Base-by-base conservation (phyloP, 768 basidiomycete genomes). In the Lentinula aciculospora region DNA sequence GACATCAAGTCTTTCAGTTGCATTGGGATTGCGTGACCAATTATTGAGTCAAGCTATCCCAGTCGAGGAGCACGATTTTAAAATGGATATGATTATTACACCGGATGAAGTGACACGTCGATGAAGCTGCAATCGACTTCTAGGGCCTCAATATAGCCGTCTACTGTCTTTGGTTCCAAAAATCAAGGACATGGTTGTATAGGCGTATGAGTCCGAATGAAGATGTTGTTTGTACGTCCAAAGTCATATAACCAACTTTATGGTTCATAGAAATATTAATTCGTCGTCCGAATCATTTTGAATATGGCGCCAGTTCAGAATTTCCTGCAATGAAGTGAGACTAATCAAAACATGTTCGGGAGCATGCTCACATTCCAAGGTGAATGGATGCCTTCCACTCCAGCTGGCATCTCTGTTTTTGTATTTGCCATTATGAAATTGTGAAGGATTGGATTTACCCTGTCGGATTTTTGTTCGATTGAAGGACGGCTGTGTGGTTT, bases 11-110 rank as follows among this genome's bases (percentile, higher is more conserved):
- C 39, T n/a, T 60, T 2, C 31, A 89, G 87, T 87, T n/a, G 87
- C 81, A 0, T 66, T 89, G 58, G 78, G 84, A 3, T 71, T 89
- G 37, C 76, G 79, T 27, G 84, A 87, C 62, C 88, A 89, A 62
- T 63, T 89, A 12, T 66, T 88, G 36, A 68, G 62, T n/a, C 74
- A 72, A 29, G 58, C 73, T 50, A 74, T 89, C 23, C 88, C 87
- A 6, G 74, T 76, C 53, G 78, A 66, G 17, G 75, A 77, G 51
- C 73, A 76, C 62, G 88, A 89, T 69, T 85, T 84, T 79, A 80
- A 76, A 62, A 72, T 89, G 71, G 83, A 89, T 66, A 67, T 76
- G 47, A 74, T 89, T 58, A 69, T 88, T 45, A 81, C 82, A 34
- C 74, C 77, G 19, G 71, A 78, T 56, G 74, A 70, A 47, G 57